Base-by-base conservation (phyloP, 306 rosid genomes). In the Fragaria nilgerrensis region DNA sequence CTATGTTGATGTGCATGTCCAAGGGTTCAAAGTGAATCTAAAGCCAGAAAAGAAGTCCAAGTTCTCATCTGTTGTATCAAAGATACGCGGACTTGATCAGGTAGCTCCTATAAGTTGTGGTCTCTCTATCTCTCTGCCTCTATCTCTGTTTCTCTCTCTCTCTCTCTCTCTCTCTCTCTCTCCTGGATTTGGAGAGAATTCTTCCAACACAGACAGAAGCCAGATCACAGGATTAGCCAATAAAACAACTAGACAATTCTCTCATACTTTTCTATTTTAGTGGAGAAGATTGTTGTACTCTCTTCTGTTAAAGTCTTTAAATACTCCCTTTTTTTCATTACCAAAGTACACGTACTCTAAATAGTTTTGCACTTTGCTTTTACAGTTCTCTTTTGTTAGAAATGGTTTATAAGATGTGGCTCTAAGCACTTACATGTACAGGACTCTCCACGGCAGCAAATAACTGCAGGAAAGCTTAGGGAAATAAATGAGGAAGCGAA, bases 1-100 rank as follows among this genome's bases (percentile, higher is more conserved):
- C 66, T 89, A 92, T 85, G 85, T 79, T 74, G 93, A 89, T 58
- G 96, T 89, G 83, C 96, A 88, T 74, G 87, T 92, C 83, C 97
- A 90, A 34, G 96, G 96, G 70, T 95, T 95, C 85, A 92, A 88
- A 88, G 93, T 94, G 69, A 95, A 89, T 82, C 82, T 95, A 76
- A 90, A 86, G 87, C 96, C 91, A 39, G 98, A 95, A 85, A 92
- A 76, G 88, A 95, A 90, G 88, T 95, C 98, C 79, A 90, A 91
- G 85, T 89, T 95, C 83, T 90, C 96, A 83, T 90, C 98, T 43
- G 98, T 92, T 77, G 98, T 95, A 77, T 86, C 95, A 85, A 95
- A 90, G 88, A 90, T 95, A 63, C 92, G 98, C 32, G 98, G 98
- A 70, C 89, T 95, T 84, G 98, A 95, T 89, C 91, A 89, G 98